phyloP scores from a whole-genome alignment of 2,329 filamentous ascomycete genomes.

The Calonectria ilicicola region DNA sequence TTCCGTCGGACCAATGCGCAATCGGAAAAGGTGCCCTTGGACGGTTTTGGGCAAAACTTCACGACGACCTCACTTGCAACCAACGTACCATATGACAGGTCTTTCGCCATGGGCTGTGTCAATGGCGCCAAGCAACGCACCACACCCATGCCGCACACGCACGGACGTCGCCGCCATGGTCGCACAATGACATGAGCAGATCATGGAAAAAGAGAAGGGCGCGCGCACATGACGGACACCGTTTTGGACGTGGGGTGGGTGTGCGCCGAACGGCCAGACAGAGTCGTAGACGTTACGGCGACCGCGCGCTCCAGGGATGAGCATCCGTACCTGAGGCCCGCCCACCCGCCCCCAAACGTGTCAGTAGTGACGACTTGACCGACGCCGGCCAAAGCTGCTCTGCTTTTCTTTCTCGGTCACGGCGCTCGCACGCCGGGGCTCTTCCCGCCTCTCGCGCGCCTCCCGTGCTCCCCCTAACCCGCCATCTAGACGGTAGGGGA shows the following conservation, averaged over 20 bases:
- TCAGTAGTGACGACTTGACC: not conserved
- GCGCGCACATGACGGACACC: slow-evolving; percentile 35
- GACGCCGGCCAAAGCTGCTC: not conserved
- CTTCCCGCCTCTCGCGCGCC: not conserved
- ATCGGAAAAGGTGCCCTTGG: not conserved
- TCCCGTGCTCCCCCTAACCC: not conserved
- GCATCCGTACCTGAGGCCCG: not conserved
- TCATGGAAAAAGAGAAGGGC: not conserved
- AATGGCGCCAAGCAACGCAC: slow-evolving; percentile 32
- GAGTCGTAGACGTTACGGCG: slow-evolving; percentile 3
- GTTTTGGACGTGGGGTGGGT: slow-evolving; percentile 31
- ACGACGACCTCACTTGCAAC: not conserved
- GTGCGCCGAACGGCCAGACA: slow-evolving; percentile 31
- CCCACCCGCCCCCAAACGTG: not conserved
- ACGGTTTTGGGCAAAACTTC: not conserved
- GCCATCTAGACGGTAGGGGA: not conserved
- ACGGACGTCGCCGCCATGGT: slow-evolving; percentile 42
- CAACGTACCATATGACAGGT: slow-evolving; percentile 35
- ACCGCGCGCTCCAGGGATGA: slow-evolving; percentile 5
- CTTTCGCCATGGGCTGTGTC: slow-evolving; percentile 31
- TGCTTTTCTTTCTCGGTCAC: not conserved
- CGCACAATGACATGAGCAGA: slow-evolving; percentile 23
- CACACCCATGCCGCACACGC: slow-evolving; percentile 23
- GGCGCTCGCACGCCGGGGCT: not conserved
- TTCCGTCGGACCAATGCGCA: not conserved